phyloP scores from a whole-genome alignment of 352 stramenopile genomes.

The Globisporangium nunn region DNA sequence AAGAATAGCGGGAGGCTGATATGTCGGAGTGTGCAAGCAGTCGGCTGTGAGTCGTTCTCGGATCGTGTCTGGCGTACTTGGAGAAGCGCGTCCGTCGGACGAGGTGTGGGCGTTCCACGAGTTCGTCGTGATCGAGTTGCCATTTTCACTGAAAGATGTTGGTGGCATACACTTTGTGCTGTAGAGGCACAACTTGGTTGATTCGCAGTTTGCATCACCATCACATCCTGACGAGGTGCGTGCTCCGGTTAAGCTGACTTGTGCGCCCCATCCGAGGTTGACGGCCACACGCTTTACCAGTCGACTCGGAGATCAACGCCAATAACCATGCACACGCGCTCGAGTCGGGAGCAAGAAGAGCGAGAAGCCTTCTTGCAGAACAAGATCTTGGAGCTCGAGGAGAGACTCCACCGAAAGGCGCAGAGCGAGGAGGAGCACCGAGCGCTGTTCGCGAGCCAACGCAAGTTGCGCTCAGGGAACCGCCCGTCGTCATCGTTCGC shows the following conservation, averaged over 20 bases:
- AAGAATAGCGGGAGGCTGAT: not conserved
- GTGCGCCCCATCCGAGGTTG: not conserved
- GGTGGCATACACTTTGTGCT: too few relatives aligned
- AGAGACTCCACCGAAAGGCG: conserved; percentile 5
- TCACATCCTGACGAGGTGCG: not conserved
- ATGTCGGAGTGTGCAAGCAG: not conserved
- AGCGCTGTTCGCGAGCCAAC: conserved; percentile 6
- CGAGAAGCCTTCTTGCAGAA: conserved; percentile 7
- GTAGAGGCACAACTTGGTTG: not conserved
- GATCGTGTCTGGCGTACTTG: not conserved
- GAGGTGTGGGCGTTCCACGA: not conserved
- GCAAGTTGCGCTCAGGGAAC: too few relatives aligned
- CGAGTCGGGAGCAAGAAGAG: conserved; percentile 4
- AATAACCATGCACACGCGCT: not conserved
- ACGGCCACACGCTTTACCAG: not conserved
- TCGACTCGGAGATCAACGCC: not conserved
- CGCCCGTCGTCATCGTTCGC: not conserved
- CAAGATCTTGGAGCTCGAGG: conserved; percentile 10
- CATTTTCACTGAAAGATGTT: not conserved
- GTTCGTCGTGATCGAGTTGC: not conserved
- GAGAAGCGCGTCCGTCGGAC: not conserved
- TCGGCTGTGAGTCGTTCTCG: conserved; percentile 1
- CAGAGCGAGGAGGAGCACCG: conserved; percentile 13
- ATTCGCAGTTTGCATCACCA: not conserved
- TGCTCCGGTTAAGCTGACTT: not conserved